These are phyloP conservation scores for Cercospora sojina DNA, from an alignment of 2,329 filamentous ascomycete species.

Conservation along the genomic window DNA sequence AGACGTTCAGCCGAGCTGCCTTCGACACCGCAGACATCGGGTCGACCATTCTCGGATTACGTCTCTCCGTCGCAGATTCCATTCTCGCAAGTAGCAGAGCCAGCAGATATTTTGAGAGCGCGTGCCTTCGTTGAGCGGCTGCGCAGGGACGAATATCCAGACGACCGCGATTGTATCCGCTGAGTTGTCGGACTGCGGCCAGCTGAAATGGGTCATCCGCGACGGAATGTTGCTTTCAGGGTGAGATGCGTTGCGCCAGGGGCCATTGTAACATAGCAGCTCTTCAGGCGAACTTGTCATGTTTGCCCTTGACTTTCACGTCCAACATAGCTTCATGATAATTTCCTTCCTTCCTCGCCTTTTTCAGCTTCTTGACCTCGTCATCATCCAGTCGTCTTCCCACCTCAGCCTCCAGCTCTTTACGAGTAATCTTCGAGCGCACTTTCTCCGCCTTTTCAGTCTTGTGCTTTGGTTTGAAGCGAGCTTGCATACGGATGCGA, in stretches of 20 bases:
- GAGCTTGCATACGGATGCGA: conserved; percentile 87
- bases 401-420: conserved; percentile 54
- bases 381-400: conserved; percentile 57
- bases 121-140: neutral
- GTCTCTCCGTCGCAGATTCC: neutral
- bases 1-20: neutral
- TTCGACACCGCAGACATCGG: neutral
- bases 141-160: neutral
- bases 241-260: neutral
- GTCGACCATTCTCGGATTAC: neutral
- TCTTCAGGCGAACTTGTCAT: conserved; percentile 70
- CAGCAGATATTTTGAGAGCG: neutral
- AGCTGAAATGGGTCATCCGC: neutral
- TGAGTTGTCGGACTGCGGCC: neutral
- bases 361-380: conserved; percentile 81
- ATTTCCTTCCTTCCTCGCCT: conserved; percentile 78
- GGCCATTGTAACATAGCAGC: neutral
- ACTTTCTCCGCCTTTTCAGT: conserved; percentile 80
- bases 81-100: neutral
- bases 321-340: conserved; percentile 86
- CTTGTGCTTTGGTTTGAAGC: conserved; percentile 83
- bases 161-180: neutral
- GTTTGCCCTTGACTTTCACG: conserved; percentile 87
- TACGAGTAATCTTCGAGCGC: conserved; percentile 77
- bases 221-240: neutral